Evolutionary conservation across 2,329 filamentous ascomycete genomes (phyloP).

Genomic region (Xylaria sp.): DNA sequence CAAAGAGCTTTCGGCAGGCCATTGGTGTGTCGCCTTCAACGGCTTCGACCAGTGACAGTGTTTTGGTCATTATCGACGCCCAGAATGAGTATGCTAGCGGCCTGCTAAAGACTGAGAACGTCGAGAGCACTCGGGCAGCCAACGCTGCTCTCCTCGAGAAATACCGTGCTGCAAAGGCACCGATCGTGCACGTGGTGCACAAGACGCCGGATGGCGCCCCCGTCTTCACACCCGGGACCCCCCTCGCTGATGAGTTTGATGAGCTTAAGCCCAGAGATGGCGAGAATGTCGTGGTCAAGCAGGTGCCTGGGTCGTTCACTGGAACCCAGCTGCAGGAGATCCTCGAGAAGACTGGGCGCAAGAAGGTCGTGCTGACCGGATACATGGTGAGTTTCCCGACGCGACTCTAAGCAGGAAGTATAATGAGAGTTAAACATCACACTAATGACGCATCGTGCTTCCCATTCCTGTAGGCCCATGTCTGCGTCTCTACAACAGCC

Average conservation of each 20-base stretch:
- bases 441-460: constrained; percentile 2
- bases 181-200: constrained; percentile 31
- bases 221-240: constrained; percentile 29
- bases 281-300: constrained; percentile 25
- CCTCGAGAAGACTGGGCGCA: constrained; percentile 24
- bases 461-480: constrained; percentile 19
- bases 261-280: constrained; percentile 18
- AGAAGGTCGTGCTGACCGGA: constrained; percentile 31
- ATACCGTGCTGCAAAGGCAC: constrained; percentile 23
- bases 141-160: constrained; percentile 18
- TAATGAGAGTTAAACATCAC: background rate
- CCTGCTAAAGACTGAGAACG: constrained; percentile 23
- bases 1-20: constrained; percentile 30
- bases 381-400: constrained; percentile 27
- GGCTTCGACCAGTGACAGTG: constrained; percentile 29
- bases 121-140: constrained; percentile 20
- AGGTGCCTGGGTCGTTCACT: constrained; percentile 24
- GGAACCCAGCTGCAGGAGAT: constrained; percentile 29
- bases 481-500: constrained; percentile 31
- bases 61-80: constrained; percentile 29
- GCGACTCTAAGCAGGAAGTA: background rate
- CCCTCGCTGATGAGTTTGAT: constrained; percentile 30
- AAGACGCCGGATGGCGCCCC: constrained; percentile 24
- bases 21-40: constrained; percentile 30
- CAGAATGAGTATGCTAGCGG: constrained; percentile 31